Conservation (phyloP, 306 rosid genomes). For the Abrus precatorius region DNA sequence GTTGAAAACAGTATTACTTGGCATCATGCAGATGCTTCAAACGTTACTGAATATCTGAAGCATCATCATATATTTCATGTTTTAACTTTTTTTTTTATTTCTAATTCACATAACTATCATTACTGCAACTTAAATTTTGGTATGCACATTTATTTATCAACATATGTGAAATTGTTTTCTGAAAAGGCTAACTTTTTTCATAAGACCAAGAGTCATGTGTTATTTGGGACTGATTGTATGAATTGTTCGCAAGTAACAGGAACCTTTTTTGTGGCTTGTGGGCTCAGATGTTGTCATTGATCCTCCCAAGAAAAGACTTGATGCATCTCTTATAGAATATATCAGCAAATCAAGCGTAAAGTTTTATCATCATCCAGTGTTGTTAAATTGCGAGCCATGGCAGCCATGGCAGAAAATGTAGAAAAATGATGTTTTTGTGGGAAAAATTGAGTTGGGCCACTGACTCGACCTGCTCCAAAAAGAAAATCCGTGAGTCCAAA, state of each 20-base stretch:
- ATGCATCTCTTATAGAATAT: constrained; percentile 72
- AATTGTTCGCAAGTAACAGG: constrained; percentile 66
- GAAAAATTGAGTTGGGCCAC: too few species aligned
- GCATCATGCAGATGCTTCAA: constrained; percentile 94
- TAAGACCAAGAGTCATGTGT: not conserved
- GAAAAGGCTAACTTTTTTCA: not conserved
- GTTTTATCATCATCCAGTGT: constrained; percentile 45
- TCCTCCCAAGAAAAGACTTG: constrained; percentile 97
- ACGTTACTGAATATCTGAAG: constrained; percentile 59
- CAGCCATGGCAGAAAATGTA: too few species aligned
- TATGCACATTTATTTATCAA: constrained; percentile 22
- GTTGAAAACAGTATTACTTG: constrained; percentile 82
- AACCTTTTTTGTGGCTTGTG: constrained; percentile 85
- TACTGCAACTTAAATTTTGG: not conserved
- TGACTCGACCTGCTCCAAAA: too few species aligned
- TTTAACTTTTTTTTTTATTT: constrained; percentile 32
- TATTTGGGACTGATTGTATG: constrained; percentile 41
- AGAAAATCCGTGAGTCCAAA: too few species aligned
- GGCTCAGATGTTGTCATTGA: constrained; percentile 94
- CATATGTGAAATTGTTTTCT: constrained; percentile 2
- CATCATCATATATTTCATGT: constrained; percentile 37
- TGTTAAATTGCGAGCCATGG: too few species aligned
- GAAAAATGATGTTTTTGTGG: too few species aligned
- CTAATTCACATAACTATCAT: constrained; percentile 1
- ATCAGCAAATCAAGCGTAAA: constrained; percentile 65